Evolutionary conservation across 805 yeast species (phyloP).

Genomic region (Alloascoidea hylecoeti): DNA sequence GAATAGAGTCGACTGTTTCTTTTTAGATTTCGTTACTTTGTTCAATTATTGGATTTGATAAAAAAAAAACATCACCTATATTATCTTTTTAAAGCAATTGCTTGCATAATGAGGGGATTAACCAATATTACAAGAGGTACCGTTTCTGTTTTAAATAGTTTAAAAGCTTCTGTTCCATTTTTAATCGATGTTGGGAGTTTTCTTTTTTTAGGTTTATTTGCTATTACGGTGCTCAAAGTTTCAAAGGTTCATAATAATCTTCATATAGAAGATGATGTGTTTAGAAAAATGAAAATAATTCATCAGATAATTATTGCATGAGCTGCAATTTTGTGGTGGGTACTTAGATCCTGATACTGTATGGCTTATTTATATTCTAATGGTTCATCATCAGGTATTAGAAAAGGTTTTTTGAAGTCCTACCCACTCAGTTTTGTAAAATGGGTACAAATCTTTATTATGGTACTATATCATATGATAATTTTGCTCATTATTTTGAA

Average conservation of each 20-base stretch:
- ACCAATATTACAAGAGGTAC: constrained; percentile 53
- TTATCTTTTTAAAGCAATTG: neutral
- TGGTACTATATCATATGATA: constrained; percentile 57
- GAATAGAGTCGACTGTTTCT: constrained; percentile 53
- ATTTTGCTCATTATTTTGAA: constrained; percentile 55
- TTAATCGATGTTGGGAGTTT: constrained; percentile 47
- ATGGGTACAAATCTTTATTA: constrained; percentile 45
- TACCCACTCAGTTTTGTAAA: constrained; percentile 25
- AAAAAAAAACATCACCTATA: too few relatives aligned
- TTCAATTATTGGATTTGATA: constrained; percentile 37
- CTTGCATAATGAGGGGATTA: constrained; percentile 36
- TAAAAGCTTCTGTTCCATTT: constrained; percentile 49
- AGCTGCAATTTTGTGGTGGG: constrained; percentile 57
- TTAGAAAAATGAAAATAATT: constrained; percentile 55
- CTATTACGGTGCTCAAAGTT: constrained; percentile 66
- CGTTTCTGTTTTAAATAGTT: constrained; percentile 42
- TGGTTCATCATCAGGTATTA: constrained; percentile 20
- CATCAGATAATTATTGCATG: constrained; percentile 36
- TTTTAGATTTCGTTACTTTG: constrained; percentile 56
- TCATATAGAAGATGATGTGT: constrained; percentile 56
- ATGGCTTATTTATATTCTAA: constrained; percentile 33
- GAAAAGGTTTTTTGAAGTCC: constrained; percentile 66
- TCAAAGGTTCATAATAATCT: constrained; percentile 70
- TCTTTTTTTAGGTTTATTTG: constrained; percentile 60
- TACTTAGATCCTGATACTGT: constrained; percentile 22